phyloP scores from a whole-genome alignment of 257 asterid species.

The Scutellaria barbata region DNA sequence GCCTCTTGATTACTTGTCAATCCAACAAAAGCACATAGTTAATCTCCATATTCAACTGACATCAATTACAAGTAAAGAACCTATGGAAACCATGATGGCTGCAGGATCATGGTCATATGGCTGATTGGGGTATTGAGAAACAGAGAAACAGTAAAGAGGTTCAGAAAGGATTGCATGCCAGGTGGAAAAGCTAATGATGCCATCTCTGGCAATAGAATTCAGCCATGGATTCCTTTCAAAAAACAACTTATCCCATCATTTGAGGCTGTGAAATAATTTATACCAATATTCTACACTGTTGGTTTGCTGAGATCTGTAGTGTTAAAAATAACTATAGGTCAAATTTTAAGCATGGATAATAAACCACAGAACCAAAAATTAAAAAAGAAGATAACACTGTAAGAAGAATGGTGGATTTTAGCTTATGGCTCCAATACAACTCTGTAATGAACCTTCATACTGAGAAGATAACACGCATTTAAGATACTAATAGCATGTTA shows the following conservation, averaged over 20 bases:
- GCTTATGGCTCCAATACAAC: conserved; percentile 2
- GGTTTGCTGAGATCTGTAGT: conserved; percentile 18
- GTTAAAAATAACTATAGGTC: background rate
- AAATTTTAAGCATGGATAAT: conserved; percentile 16
- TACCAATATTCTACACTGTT: background rate
- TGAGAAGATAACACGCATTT: background rate
- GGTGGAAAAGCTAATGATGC: conserved; percentile 8
- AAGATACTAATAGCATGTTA: conserved; percentile 3
- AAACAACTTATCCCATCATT: conserved; percentile 16
- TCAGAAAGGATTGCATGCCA: conserved; percentile 7
- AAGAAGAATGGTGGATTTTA: background rate
- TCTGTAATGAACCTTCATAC: conserved; percentile 4
- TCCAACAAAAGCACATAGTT: conserved; percentile 9
- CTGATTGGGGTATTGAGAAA: background rate
- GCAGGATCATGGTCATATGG: conserved; percentile 3
- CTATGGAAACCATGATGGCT: background rate
- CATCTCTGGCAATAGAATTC: background rate
- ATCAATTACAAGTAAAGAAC: background rate
- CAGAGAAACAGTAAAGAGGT: background rate
- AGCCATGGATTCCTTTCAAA: background rate
- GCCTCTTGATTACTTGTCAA: background rate
- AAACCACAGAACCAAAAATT: conserved; percentile 10
- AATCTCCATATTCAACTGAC: conserved; percentile 3
- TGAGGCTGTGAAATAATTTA: background rate
- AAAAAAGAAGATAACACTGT: conserved; percentile 3